A percentile compares a stretch with the other conserved stretches of the same genome.
Conservation (phyloP, 2,329 filamentous ascomycete genomes). For the Alternaria triticimaculans region DNA sequence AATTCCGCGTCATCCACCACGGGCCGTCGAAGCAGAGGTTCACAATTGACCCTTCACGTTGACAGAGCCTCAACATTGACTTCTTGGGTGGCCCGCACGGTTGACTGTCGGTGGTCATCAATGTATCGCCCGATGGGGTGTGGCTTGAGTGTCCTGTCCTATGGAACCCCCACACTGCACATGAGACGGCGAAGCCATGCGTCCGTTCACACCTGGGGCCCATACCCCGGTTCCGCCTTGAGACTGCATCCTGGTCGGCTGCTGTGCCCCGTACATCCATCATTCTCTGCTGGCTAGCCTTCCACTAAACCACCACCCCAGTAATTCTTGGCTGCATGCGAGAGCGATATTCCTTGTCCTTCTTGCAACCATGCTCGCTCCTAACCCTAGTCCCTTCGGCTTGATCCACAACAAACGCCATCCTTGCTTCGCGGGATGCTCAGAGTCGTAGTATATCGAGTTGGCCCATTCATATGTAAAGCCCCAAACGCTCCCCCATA, state of each 20-base stretch:
- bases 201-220: constrained; percentile 37
- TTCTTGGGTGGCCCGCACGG: constrained; percentile 15
- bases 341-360: constrained; percentile 39
- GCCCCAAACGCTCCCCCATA: constrained; percentile 41
- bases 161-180: constrained; percentile 42
- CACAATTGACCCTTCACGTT: neutral
- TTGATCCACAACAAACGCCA: constrained; percentile 43
- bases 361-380: constrained; percentile 41
- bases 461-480: constrained; percentile 44
- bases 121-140: constrained; percentile 31
- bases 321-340: constrained; percentile 45
- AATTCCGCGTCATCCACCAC: neutral
- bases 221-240: constrained; percentile 33
- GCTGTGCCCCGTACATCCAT: constrained; percentile 33
- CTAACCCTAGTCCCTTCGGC: constrained; percentile 36
- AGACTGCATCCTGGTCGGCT: constrained; percentile 38
- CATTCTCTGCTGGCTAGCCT: constrained; percentile 32
- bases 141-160: constrained; percentile 33
- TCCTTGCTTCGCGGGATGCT: constrained; percentile 44
- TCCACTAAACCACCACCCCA: constrained; percentile 42
- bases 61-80: neutral
- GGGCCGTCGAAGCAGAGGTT: neutral
- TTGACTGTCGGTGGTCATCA: constrained; percentile 12
- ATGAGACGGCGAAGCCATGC: constrained; percentile 40
- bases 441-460: constrained; percentile 28